Evolutionary conservation across 2,329 filamentous ascomycete species (phyloP).

Genomic region (Diaporthe longicolla): DNA sequence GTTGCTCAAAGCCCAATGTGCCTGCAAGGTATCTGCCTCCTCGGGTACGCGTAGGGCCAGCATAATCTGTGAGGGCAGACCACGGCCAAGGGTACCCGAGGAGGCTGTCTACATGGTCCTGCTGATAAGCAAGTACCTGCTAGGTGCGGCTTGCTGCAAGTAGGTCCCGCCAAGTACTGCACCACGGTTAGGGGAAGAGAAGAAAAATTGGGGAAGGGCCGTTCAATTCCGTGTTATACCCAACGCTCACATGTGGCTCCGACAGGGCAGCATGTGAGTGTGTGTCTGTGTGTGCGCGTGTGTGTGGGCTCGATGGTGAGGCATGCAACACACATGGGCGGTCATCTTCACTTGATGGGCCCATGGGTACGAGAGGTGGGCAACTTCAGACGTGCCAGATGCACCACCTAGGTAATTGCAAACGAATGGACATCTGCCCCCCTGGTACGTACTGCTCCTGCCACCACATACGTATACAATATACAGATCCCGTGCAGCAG

Average conservation of each 20-base stretch:
- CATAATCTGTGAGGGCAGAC: not conserved
- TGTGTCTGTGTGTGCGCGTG: not conserved
- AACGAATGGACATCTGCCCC: not conserved
- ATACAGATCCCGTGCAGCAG: not conserved
- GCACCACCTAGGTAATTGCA: constrained; percentile 15
- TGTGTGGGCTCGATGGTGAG: constrained; percentile 7
- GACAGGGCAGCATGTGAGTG: not conserved
- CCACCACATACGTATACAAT: not conserved
- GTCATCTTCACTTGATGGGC: constrained; percentile 4
- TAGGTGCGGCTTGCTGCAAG: not conserved
- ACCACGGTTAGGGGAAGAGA: not conserved
- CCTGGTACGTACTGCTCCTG: not conserved
- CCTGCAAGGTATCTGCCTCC: not conserved
- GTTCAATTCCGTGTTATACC: constrained; percentile 31
- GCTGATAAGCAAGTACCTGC: not conserved
- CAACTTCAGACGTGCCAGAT: not conserved
- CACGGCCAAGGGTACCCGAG: not conserved
- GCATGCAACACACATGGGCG: too few relatives aligned
- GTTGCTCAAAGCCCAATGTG: not conserved
- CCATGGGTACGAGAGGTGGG: constrained; percentile 15
- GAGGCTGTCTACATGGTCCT: too few relatives aligned
- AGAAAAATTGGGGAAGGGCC: not conserved
- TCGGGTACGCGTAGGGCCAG: not conserved
- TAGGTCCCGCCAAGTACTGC: not conserved
- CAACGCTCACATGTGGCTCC: not conserved